Evolutionary conservation across 106 monocot genomes (phyloP).

Genomic region (Dendrobium huoshanense): DNA sequence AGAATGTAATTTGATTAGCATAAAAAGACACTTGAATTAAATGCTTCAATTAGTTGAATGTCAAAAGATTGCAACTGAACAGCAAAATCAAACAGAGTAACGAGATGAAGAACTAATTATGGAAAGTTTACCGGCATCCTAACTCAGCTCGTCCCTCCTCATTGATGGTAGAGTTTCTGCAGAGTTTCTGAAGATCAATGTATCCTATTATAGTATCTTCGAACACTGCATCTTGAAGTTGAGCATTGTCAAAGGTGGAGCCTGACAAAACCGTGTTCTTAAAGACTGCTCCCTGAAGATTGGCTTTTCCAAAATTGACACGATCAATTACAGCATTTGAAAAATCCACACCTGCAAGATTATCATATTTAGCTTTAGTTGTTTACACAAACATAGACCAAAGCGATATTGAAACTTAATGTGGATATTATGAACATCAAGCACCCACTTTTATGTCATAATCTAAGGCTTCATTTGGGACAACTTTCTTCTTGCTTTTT

Average conservation of each 20-base stretch:
- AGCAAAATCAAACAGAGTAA: too few species aligned
- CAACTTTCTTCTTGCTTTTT: too few species aligned
- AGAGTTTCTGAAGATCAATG: slow-evolving; percentile 89
- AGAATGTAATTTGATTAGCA: not conserved
- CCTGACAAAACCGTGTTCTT: slow-evolving; percentile 80
- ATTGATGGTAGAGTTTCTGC: slow-evolving; percentile 52
- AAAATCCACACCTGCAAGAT: slow-evolving; percentile 68
- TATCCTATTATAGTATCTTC: slow-evolving; percentile 95
- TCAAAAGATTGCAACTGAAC: not conserved
- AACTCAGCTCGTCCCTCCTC: slow-evolving; percentile 56
- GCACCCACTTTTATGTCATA: too few species aligned
- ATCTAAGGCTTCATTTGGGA: too few species aligned
- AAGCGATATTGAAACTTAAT: too few species aligned
- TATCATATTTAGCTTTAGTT: not conserved
- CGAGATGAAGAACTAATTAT: too few species aligned
- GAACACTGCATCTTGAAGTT: slow-evolving; percentile 57
- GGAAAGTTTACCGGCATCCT: slow-evolving; percentile 53
- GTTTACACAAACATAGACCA: too few species aligned
- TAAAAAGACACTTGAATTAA: not conserved
- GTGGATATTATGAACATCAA: too few species aligned
- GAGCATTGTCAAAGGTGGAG: slow-evolving; percentile 68
- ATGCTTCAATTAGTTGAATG: not conserved
- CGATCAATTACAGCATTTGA: slow-evolving; percentile 86
- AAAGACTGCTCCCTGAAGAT: slow-evolving; percentile 77
- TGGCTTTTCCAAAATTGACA: slow-evolving; percentile 73